Conservation (phyloP, 2,329 filamentous ascomycete species). For the Pestalotiopsis sp. region DNA sequence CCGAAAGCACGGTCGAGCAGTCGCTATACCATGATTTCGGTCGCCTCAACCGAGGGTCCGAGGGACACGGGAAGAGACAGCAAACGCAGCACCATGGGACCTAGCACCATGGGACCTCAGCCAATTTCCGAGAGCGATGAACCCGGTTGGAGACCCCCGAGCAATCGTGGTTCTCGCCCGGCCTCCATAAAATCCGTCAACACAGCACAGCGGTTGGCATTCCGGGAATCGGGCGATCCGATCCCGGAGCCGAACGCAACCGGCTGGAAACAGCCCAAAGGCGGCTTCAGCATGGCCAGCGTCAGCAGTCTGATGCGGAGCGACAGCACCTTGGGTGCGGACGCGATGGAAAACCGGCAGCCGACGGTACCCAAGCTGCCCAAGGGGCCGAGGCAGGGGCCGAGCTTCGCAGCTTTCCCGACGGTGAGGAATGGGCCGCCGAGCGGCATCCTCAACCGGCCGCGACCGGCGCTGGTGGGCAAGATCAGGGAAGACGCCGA, state of each 20-base stretch:
- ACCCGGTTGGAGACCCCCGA: conserved; percentile 7
- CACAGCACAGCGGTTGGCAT: conserved; percentile 25
- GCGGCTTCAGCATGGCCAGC: conserved; percentile 13
- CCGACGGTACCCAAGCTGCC: conserved; percentile 15
- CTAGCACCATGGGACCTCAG: conserved; percentile 11
- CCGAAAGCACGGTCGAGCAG: conserved; percentile 11
- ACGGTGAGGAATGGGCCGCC: conserved; percentile 20
- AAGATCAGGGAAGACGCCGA: conserved; percentile 1
- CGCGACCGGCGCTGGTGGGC: conserved; percentile 12
- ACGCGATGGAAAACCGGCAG: neutral
- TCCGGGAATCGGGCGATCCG: conserved; percentile 31
- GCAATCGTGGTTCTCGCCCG: conserved; percentile 12
- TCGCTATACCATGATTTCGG: conserved; percentile 7
- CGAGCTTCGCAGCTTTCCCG: conserved; percentile 30
- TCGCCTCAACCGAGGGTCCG: neutral
- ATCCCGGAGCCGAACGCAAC: conserved; percentile 24
- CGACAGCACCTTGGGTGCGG: neutral
- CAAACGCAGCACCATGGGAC: conserved; percentile 12
- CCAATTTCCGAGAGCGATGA: conserved; percentile 9
- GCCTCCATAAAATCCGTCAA: conserved; percentile 9
- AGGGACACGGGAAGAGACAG: conserved; percentile 10
- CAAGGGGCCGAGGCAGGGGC: conserved; percentile 21
- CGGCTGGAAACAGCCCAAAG: neutral
- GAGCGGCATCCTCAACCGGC: conserved; percentile 6
- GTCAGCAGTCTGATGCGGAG: conserved; percentile 9